Evolutionary conservation across 78 protist species (phyloP).

Genomic region (Speleostelium caveatum): DNA sequence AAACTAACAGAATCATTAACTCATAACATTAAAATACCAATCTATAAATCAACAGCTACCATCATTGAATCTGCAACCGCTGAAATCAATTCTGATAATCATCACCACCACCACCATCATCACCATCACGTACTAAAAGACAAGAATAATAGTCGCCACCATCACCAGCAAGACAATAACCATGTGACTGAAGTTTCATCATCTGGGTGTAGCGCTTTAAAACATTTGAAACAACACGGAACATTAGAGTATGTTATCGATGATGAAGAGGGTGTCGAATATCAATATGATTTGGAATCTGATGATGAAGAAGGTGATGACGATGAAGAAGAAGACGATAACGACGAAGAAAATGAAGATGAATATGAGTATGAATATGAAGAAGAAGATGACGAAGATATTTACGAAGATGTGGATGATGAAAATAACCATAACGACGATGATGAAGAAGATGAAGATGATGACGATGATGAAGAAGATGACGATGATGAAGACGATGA

Average conservation of each 20-base stretch:
- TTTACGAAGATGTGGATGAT: background rate
- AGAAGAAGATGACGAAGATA: background rate
- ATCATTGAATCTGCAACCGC: too few relatives aligned
- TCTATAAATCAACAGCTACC: too few relatives aligned
- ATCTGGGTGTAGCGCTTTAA: too few relatives aligned
- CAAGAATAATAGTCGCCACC: constrained; percentile 3
- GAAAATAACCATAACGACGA: background rate
- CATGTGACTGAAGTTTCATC: background rate
- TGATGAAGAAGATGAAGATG: constrained; percentile 4
- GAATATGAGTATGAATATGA: constrained; percentile 41
- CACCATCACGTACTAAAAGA: background rate
- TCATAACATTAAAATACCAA: too few relatives aligned
- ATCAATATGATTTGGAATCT: background rate
- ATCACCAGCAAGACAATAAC: constrained; percentile 13
- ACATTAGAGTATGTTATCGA: too few relatives aligned
- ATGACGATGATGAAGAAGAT: constrained; percentile 29
- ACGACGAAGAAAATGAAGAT: constrained; percentile 54
- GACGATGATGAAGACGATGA: constrained; percentile 35
- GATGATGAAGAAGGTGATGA: constrained; percentile 21
- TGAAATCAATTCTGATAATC: too few relatives aligned
- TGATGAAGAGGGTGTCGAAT: background rate
- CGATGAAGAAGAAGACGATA: constrained; percentile 6
- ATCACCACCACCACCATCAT: constrained; percentile 4
- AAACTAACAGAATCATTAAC: too few relatives aligned
- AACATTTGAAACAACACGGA: too few relatives aligned